These are phyloP conservation scores for Larix sibirica DNA, from an alignment of 83 land plant species.

Conservation along the genomic window DNA sequence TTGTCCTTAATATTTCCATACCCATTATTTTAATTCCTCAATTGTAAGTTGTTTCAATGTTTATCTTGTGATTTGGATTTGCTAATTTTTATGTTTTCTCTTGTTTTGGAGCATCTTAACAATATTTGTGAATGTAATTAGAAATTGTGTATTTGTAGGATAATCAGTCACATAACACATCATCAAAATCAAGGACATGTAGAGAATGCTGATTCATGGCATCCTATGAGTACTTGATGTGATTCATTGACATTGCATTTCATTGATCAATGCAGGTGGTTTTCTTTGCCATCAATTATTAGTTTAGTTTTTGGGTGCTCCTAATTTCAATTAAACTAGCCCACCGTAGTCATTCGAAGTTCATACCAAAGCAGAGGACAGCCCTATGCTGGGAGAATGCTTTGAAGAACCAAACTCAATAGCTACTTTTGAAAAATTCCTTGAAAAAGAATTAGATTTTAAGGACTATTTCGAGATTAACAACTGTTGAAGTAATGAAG, in stretches of 20 bases:
- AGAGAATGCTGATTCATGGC: conserved; percentile 96
- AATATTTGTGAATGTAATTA: too few relatives aligned
- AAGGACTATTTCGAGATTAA: background rate
- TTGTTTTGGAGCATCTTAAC: too few relatives aligned
- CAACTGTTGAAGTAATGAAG: background rate
- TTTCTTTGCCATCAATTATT: background rate
- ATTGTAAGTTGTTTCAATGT: too few relatives aligned
- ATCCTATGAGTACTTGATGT: conserved; percentile 51
- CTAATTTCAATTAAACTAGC: background rate
- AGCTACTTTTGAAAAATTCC: background rate
- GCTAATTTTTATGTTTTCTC: too few relatives aligned
- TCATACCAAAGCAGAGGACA: background rate
- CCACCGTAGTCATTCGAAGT: background rate
- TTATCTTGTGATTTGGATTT: background rate
- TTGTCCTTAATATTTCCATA: too few relatives aligned
- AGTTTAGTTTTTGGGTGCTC: background rate
- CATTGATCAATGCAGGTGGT: background rate
- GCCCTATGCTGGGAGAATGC: background rate
- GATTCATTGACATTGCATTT: background rate
- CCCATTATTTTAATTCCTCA: too few relatives aligned
- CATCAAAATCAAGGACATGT: conserved; percentile 96
- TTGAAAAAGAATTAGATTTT: background rate
- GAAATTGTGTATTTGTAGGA: conserved; percentile 35
- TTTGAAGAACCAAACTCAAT: background rate
- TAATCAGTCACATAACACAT: conserved; percentile 95